A percentile compares a stretch with the other conserved stretches of the same genome.
phyloP scores from a whole-genome alignment of 1,284 basidiomycete genomes.

The Neolentinus lepideus region DNA sequence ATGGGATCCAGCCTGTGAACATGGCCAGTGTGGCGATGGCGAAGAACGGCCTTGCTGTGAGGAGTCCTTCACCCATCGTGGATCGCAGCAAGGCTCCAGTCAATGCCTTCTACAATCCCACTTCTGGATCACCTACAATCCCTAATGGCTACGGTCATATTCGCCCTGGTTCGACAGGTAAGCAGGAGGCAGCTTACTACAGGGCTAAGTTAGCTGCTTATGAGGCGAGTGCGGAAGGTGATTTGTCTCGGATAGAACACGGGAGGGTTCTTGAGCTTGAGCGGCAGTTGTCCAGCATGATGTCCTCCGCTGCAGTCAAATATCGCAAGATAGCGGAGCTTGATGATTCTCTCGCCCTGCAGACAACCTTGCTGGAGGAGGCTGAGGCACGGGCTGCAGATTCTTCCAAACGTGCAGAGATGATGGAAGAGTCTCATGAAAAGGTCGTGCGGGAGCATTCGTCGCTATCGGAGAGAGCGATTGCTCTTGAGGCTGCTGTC shows the following conservation, averaged over 20 bases:
- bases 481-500: conserved; percentile 57
- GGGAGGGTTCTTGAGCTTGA: conserved; percentile 82
- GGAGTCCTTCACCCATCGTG: conserved; percentile 55
- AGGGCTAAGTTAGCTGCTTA: conserved; percentile 88
- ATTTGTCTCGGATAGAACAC: conserved; percentile 70
- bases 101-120: conserved; percentile 52
- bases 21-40: conserved; percentile 47
- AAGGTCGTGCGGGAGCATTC: conserved; percentile 64
- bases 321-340: conserved; percentile 72
- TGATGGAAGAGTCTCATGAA: conserved; percentile 76
- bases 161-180: conserved; percentile 55
- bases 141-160: conserved; percentile 40
- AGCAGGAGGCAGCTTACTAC: conserved; percentile 94
- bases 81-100: conserved; percentile 46
- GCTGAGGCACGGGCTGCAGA: conserved; percentile 81
- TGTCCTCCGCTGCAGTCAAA: conserved; percentile 61
- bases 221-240: conserved; percentile 64
- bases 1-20: conserved; percentile 26
- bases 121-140: conserved; percentile 45
- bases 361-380: conserved; percentile 73
- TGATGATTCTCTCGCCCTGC: conserved; percentile 64
- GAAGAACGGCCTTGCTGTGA: conserved; percentile 40
- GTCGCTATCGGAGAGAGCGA: conserved; percentile 65
- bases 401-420: conserved; percentile 75
- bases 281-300: conserved; percentile 60